Evolutionary conservation across 2,329 filamentous ascomycete species (phyloP).

Genomic region (Alternaria panax): DNA sequence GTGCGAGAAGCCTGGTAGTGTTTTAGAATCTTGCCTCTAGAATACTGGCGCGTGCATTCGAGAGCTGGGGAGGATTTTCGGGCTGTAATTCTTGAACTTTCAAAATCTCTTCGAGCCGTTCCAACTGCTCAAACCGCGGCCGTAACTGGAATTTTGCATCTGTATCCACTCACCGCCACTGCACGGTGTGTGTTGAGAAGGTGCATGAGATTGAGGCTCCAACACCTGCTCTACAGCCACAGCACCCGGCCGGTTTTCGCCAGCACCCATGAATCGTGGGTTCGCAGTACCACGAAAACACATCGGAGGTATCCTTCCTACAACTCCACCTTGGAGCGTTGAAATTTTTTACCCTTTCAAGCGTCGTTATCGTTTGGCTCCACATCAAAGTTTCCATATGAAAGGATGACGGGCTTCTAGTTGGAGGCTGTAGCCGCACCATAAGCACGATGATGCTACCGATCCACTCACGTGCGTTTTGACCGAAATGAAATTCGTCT

Average conservation of each 20-base stretch:
- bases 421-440: constrained; percentile 2
- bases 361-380: constrained; percentile 1
- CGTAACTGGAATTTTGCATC: neutral
- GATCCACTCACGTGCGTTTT: constrained; percentile 8
- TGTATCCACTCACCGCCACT: constrained; percentile 3
- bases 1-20: neutral
- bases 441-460: constrained; percentile 14
- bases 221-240: constrained; percentile 18
- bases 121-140: constrained; percentile 1
- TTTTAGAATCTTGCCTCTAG: neutral
- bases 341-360: constrained; percentile 6
- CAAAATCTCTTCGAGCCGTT: neutral
- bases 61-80: neutral
- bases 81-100: too few species aligned
- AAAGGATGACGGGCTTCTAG: constrained; percentile 7
- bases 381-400: constrained; percentile 1
- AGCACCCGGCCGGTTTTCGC: constrained; percentile 19
- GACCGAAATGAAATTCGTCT: neutral
- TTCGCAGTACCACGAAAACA: constrained; percentile 8
- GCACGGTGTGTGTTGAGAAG: neutral
- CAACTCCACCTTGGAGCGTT: constrained; percentile 5
- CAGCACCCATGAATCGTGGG: constrained; percentile 10
- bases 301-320: neutral
- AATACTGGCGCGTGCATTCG: neutral
- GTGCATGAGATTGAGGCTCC: constrained; percentile 5